Evolutionary conservation across 1,139 yeast genomes (phyloP).

Genomic region (Sugiyamaella sp.): DNA sequence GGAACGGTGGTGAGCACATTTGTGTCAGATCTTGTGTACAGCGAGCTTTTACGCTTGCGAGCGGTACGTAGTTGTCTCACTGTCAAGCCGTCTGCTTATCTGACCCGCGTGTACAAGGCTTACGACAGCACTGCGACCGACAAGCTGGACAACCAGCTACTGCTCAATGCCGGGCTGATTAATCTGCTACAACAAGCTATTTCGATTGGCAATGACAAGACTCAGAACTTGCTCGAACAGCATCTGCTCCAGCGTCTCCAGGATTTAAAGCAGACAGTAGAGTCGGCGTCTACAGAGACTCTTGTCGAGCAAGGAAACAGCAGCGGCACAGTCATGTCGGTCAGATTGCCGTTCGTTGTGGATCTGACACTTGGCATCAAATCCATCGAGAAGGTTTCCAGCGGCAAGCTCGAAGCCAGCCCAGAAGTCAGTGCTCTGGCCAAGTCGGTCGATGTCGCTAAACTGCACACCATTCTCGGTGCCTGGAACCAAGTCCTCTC

Average conservation of each 20-base stretch:
- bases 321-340: slow-evolving; percentile 6
- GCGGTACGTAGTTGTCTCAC: slow-evolving; percentile 3
- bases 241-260: neutral
- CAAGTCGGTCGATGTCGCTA: slow-evolving; percentile 3
- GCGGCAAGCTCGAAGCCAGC: neutral
- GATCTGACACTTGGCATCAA: slow-evolving; percentile 14
- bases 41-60: slow-evolving; percentile 18
- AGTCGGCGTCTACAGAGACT: neutral
- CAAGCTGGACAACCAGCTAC: neutral
- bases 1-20: slow-evolving; percentile 4
- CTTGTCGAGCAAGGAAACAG: slow-evolving; percentile 1
- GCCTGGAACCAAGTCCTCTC: slow-evolving; percentile 6
- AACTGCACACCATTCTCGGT: neutral
- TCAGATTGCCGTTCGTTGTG: slow-evolving; percentile 13
- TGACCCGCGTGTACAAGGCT: slow-evolving; percentile 4
- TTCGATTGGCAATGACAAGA: slow-evolving; percentile 4
- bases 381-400: slow-evolving; percentile 6
- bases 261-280: slow-evolving; percentile 1
- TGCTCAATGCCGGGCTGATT: slow-evolving; percentile 4
- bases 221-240: neutral
- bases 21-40: slow-evolving; percentile 9
- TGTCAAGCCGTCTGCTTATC: slow-evolving; percentile 1
- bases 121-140: neutral
- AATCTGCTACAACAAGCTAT: slow-evolving; percentile 2
- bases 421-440: neutral